These are phyloP conservation scores for Hypoxylon sp. DNA, from an alignment of 2,329 filamentous ascomycete genomes.

Conservation along the genomic window DNA sequence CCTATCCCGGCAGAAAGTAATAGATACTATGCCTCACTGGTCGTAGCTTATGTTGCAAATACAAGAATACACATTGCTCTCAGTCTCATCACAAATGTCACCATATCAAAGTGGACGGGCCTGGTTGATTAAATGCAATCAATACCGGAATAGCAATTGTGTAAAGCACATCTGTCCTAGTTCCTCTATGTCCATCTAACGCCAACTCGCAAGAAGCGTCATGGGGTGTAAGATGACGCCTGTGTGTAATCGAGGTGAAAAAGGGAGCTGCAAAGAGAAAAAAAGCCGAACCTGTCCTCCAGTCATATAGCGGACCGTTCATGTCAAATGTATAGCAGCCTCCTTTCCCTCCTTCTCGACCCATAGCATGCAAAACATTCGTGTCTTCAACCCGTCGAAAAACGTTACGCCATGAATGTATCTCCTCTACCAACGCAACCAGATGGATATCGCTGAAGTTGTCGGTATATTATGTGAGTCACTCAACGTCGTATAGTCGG, in stretches of 20 bases:
- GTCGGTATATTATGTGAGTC: conserved; percentile 36
- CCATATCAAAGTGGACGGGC: not conserved
- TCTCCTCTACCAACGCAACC: conserved; percentile 38
- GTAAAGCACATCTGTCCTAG: conserved; percentile 46
- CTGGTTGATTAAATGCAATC: conserved; percentile 34
- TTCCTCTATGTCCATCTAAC: conserved; percentile 55
- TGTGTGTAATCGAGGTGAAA: conserved; percentile 25
- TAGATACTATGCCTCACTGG: conserved; percentile 1
- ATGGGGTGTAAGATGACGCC: conserved; percentile 27
- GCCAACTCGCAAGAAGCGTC: conserved; percentile 52
- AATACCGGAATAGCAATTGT: conserved; percentile 45
- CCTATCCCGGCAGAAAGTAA: not conserved
- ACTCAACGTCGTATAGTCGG: conserved; percentile 12
- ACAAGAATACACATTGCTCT: not conserved
- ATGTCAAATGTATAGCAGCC: conserved; percentile 35
- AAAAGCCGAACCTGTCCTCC: conserved; percentile 20
- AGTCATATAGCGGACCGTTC: conserved; percentile 37
- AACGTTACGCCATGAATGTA: conserved; percentile 54
- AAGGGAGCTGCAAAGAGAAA: conserved; percentile 24
- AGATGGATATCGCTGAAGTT: conserved; percentile 19
- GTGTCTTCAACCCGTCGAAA: conserved; percentile 46
- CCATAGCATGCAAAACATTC: conserved; percentile 50
- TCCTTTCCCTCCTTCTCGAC: conserved; percentile 32
- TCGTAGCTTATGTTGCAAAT: not conserved
- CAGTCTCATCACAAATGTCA: not conserved